Evolutionary conservation across 2,329 filamentous ascomycete species (phyloP).

Genomic region (Pseudogymnoascus sp.): DNA sequence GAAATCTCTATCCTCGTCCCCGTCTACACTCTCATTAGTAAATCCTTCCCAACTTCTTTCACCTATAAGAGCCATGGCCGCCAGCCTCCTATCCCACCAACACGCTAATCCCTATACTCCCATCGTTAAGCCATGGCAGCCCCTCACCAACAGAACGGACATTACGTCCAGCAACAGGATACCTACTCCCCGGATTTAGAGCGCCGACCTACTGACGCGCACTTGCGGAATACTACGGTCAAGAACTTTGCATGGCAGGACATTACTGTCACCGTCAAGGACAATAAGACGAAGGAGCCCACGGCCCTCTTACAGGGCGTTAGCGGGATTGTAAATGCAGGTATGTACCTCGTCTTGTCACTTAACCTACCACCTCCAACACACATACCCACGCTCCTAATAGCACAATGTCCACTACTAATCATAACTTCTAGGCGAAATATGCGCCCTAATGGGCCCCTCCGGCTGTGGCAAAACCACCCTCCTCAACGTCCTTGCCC

Average conservation of each 20-base stretch:
- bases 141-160: neutral
- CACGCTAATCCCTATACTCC: neutral
- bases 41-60: neutral
- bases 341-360: constrained; percentile 31
- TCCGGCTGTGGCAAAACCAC: constrained; percentile 73
- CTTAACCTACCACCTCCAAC: constrained; percentile 1
- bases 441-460: constrained; percentile 78
- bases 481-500: constrained; percentile 71
- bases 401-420: neutral
- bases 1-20: neutral
- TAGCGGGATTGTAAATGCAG: constrained; percentile 58
- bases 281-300: constrained; percentile 57
- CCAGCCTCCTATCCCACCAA: neutral
- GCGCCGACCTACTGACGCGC: constrained; percentile 23
- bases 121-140: neutral
- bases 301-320: constrained; percentile 59
- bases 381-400: neutral
- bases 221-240: constrained; percentile 59
- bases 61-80: neutral
- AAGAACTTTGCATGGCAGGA: constrained; percentile 59
- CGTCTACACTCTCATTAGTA: neutral
- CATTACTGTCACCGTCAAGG: constrained; percentile 66
- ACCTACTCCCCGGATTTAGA: neutral
- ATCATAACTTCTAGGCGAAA: constrained; percentile 47
- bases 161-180: neutral